Conservation (phyloP, 306 rosid species). For the Quercus engelmannii region DNA sequence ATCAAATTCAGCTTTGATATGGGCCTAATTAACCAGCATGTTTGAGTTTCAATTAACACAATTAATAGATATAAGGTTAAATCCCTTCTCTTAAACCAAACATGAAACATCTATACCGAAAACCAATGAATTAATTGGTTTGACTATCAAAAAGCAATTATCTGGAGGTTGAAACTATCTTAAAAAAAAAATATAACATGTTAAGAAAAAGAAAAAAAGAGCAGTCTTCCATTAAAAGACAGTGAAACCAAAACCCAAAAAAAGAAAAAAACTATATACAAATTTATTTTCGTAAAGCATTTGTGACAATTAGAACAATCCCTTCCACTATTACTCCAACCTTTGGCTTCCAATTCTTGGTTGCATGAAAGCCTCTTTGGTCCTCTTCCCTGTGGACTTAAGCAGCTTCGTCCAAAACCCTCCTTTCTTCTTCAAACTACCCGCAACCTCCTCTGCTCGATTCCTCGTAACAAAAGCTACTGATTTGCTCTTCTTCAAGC, state of each 20-base stretch:
- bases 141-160: no score
- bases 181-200: background rate
- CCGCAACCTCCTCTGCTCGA: conserved; percentile 1
- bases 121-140: no score
- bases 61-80: background rate
- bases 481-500: conserved; percentile 63
- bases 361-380: conserved; percentile 34
- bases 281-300: background rate
- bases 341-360: conserved; percentile 25
- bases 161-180: no score
- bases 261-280: background rate
- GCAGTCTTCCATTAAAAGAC: no score
- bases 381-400: conserved; percentile 40
- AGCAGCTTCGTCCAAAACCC: conserved; percentile 70
- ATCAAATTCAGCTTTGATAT: background rate
- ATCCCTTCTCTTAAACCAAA: background rate
- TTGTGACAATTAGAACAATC: background rate
- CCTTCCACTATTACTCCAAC: background rate
- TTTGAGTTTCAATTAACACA: background rate
- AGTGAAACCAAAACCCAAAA: background rate
- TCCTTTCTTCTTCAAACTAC: conserved; percentile 29
- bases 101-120: no score
- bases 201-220: background rate
- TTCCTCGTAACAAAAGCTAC: conserved; percentile 34
- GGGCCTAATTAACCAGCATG: no score